Conservation (phyloP, 768 basidiomycete species). For the Erythrobasidium yunnanense region DNA sequence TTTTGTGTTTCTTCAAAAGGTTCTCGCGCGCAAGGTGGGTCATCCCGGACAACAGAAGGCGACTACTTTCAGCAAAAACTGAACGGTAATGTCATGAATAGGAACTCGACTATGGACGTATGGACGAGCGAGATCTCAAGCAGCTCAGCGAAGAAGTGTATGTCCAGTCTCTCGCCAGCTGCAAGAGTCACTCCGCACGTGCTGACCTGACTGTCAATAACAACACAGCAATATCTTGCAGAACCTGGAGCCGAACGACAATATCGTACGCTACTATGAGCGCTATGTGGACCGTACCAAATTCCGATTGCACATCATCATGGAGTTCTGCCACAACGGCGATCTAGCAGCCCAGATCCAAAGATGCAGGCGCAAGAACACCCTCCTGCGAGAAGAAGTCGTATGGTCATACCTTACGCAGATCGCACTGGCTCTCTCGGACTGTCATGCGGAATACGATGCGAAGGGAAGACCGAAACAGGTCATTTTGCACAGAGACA, state of each 20-base stretch:
- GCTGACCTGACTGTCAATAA: no score
- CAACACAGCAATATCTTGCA: conserved; percentile 80
- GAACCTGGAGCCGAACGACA: conserved; percentile 73
- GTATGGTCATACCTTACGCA: conserved; percentile 96
- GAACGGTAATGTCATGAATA: conserved; percentile 39
- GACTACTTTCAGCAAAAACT: neutral
- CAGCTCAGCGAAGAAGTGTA: conserved; percentile 98
- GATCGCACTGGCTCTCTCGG: conserved; percentile 71
- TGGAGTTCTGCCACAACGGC: conserved; percentile 98
- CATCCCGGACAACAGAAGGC: neutral
- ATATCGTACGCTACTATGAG: conserved; percentile 93
- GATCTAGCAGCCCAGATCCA: conserved; percentile 84
- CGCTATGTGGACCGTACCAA: conserved; percentile 75
- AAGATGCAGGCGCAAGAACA: conserved; percentile 39
- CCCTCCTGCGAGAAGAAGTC: conserved; percentile 62
- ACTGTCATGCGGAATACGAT: conserved; percentile 56
- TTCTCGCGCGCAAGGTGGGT: conserved; percentile 30
- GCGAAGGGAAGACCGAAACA: conserved; percentile 29
- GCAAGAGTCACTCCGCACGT: neutral
- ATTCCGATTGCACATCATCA: conserved; percentile 88
- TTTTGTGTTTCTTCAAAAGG: conserved; percentile 9
- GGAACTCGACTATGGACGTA: conserved; percentile 92
- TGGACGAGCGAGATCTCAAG: conserved; percentile 89
- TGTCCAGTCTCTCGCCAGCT: conserved; percentile 42
- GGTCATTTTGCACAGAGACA: conserved; percentile 73